A percentile compares a stretch with the other conserved stretches of the same genome.
These are phyloP conservation scores for Dryadomyces sulphureus DNA, from an alignment of 2,329 filamentous ascomycete species.

Conservation along the genomic window DNA sequence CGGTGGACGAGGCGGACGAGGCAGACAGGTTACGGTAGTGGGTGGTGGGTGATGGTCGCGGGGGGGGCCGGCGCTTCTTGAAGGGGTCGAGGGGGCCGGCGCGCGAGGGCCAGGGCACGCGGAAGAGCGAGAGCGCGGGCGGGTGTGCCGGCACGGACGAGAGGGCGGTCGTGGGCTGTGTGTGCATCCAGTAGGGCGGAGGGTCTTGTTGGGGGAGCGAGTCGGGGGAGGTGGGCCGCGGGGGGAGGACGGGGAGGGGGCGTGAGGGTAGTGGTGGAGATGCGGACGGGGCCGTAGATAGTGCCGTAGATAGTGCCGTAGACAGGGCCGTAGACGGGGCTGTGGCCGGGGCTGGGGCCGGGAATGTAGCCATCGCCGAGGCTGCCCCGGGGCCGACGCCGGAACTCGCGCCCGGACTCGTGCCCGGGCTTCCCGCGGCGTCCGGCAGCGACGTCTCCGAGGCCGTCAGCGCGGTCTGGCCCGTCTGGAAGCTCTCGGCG, in stretches of 20 bases:
- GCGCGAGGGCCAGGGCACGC: background rate
- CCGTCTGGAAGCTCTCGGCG: background rate
- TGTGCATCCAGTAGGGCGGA: background rate
- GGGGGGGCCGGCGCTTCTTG: background rate
- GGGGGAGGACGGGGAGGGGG: background rate
- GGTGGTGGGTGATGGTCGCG: background rate
- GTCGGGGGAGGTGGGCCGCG: no score
- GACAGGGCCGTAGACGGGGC: no score
- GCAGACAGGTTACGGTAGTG: constrained; percentile 7
- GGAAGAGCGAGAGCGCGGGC: background rate
- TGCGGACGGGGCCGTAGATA: no score
- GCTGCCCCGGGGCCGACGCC: no score
- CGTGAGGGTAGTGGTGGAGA: background rate
- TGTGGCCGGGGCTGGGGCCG: no score
- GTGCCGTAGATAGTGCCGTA: no score
- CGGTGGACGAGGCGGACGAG: constrained; percentile 3
- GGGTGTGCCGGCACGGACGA: background rate
- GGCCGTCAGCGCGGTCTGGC: background rate
- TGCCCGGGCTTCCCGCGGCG: no score
- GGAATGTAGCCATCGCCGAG: no score
- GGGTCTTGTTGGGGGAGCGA: background rate
- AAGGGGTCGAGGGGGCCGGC: no score
- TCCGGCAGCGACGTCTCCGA: no score
- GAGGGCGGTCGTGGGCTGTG: background rate
- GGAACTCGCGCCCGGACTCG: no score